Base-by-base conservation (phyloP, 148 eudicot genomes). In the Rhododendron molle region DNA sequence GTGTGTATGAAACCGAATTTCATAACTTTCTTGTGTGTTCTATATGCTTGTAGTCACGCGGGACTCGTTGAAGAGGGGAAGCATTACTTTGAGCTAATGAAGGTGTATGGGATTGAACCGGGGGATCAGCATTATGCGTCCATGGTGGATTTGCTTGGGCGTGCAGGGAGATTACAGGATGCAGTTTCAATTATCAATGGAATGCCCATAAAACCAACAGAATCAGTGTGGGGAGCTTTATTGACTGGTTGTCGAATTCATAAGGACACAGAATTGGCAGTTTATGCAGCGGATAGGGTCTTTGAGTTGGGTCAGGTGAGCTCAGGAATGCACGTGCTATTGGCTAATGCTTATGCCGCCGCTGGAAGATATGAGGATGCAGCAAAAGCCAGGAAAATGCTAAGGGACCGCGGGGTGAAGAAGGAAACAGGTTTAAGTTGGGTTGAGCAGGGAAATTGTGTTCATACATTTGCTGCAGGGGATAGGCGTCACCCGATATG, bases 381-480 rank as follows among this genome's bases (percentile, higher is more conserved):
- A 26, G 99, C 98, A 60, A 95, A 82, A 83, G 94, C 93, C 49
- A 93, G 99, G 85, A 93, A 90, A 88, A 90, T 91, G 96, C 76
- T 96, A 32, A 91, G 93, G 80, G 96, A 96, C 54, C 90, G 86
- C 78, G 98, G 99, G 32, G 85, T 93, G 73, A 96, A 93, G 89
- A 96, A 96, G 88, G 99, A 95, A 87, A 91, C 97, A 14, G 98
- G 99, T 78, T 89, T 96, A 87, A 96, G 99, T 26, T 96, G 99
- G 99, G 92, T 96, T 67, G 99, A 96, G 89, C 96, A 94, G 84
- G 98, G 94, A 76, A 93, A 90, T 71, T 86, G 20, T 73, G 91
- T 96, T 65, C 97, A 96, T 85, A 90, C 88, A 20, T 96, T 96
- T 84, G 87, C 94, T 44, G 91, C 97, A 49, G 97, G 99, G 86